A percentile compares a stretch with the other conserved stretches of the same genome.
Evolutionary conservation across 768 basidiomycete genomes (phyloP).

Genomic region (Tylopilus plumbeoviolaceoides): DNA sequence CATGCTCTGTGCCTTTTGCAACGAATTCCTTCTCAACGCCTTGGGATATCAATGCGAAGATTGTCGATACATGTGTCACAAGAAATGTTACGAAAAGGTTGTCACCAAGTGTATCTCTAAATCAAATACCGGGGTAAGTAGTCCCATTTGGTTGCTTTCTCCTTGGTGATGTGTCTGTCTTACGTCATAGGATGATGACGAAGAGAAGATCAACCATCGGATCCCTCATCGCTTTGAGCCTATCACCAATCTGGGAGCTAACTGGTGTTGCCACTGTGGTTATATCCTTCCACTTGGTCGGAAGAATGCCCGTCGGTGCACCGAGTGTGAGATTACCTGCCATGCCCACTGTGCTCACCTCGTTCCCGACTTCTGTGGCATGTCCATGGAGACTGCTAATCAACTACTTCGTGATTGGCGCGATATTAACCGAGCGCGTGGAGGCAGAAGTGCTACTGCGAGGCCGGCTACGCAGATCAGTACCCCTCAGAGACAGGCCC

Average conservation of each 20-base stretch:
- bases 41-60: slow-evolving; percentile 99
- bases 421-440: slow-evolving; percentile 78
- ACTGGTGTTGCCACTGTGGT: slow-evolving; percentile 99
- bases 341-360: slow-evolving; percentile 97
- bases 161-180: not conserved
- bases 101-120: slow-evolving; percentile 99
- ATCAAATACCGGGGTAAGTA: slow-evolving; percentile 80
- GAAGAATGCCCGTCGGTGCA: slow-evolving; percentile 94
- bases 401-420: slow-evolving; percentile 85
- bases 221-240: slow-evolving; percentile 98
- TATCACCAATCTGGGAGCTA: slow-evolving; percentile 93
- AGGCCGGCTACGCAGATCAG: slow-evolving; percentile 34
- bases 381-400: slow-evolving; percentile 99
- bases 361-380: slow-evolving; percentile 98
- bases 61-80: slow-evolving; percentile 98
- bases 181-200: slow-evolving; percentile 76
- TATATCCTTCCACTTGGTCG: slow-evolving; percentile 96
- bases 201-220: slow-evolving; percentile 98
- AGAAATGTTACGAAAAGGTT: slow-evolving; percentile 98
- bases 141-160: slow-evolving; percentile 26
- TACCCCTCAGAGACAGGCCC: slow-evolving; percentile 30
- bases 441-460: slow-evolving; percentile 38
- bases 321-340: slow-evolving; percentile 94
- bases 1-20: slow-evolving; percentile 97
- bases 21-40: slow-evolving; percentile 95